Conservation (phyloP, 2,329 filamentous ascomycete species). For the Leptosphaerulina australis region DNA sequence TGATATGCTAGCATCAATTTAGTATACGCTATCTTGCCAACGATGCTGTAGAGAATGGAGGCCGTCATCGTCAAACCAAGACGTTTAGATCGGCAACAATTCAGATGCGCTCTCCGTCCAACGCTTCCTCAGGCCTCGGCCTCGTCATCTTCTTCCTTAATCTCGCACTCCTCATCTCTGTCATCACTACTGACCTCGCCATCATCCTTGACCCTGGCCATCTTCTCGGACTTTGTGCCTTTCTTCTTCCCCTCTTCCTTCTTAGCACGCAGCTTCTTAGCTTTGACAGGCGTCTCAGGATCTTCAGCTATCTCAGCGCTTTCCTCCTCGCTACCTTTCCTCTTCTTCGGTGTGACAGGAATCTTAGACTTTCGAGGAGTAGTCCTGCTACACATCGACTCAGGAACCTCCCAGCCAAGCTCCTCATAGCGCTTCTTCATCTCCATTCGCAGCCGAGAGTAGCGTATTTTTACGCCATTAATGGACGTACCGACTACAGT, state of each 20-base stretch:
- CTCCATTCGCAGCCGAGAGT: not conserved
- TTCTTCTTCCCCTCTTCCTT: not conserved
- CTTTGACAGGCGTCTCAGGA: not conserved
- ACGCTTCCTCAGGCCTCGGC: not conserved
- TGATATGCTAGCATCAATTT: no score
- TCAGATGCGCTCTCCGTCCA: no score
- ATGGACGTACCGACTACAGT: no score
- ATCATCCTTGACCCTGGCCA: not conserved
- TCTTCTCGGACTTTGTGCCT: not conserved
- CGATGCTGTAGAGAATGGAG: no score
- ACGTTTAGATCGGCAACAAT: no score
- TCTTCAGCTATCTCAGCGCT: no score
- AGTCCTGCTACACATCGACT: no score
- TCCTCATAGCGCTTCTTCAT: constrained; percentile 1
- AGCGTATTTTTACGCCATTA: constrained; percentile 10
- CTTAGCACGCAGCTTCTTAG: not conserved
- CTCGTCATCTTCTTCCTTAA: not conserved
- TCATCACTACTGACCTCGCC: not conserved
- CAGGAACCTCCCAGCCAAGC: not conserved
- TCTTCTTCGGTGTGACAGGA: not conserved
- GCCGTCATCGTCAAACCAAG: no score
- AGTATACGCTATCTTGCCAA: no score
- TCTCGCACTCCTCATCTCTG: not conserved
- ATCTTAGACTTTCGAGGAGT: not conserved
- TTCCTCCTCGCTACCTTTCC: not conserved